These are phyloP conservation scores for Nakazawaea pomicola DNA, from an alignment of 805 yeast genomes.

Conservation along the genomic window DNA sequence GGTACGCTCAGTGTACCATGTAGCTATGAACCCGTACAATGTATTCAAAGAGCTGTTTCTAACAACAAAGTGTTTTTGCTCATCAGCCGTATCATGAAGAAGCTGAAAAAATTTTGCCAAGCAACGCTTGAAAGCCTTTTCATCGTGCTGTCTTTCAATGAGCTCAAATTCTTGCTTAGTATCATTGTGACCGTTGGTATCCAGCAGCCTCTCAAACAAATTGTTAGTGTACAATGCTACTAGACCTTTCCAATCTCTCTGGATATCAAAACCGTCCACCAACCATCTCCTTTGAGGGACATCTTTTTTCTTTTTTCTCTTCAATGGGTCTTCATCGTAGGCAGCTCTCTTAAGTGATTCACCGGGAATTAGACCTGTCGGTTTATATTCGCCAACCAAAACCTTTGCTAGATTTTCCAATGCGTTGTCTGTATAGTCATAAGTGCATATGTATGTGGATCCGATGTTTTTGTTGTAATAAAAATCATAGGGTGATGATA, in stretches of 20 bases:
- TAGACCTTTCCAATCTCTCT: constrained; percentile 47
- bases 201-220: constrained; percentile 15
- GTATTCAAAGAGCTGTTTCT: constrained; percentile 51
- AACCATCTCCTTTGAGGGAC: constrained; percentile 38
- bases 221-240: constrained; percentile 39
- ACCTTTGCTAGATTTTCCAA: constrained; percentile 44
- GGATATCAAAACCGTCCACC: constrained; percentile 48
- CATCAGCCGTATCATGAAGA: constrained; percentile 19
- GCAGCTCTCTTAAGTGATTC: constrained; percentile 23
- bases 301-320: constrained; percentile 15
- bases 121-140: constrained; percentile 16
- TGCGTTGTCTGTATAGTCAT: constrained; percentile 52
- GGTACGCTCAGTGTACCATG: constrained; percentile 40
- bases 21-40: constrained; percentile 47
- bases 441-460: constrained; percentile 53
- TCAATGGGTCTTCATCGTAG: constrained; percentile 1
- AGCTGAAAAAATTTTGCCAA: constrained; percentile 17
- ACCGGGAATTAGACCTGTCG: constrained; percentile 55
- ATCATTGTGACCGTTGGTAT: not conserved
- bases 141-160: constrained; percentile 20
- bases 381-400: constrained; percentile 46
- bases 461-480: constrained; percentile 50
- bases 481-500: constrained; percentile 59
- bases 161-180: constrained; percentile 6
- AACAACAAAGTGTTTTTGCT: constrained; percentile 47